phyloP scores from a whole-genome alignment of 140 eudicot species.

The Flaveria floridana region DNA sequence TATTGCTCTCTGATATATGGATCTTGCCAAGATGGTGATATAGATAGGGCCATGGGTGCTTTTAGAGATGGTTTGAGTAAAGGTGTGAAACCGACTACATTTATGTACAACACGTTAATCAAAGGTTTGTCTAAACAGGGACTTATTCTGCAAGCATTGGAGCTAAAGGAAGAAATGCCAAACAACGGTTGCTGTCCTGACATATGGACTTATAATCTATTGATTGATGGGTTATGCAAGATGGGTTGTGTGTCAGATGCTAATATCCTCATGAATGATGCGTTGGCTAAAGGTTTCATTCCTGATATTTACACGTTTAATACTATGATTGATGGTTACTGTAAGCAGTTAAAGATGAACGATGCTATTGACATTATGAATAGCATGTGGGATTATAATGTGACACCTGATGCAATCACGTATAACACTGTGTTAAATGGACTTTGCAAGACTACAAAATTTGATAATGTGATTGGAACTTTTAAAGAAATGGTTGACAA shows the following conservation, averaged over 20 bases:
- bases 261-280: constrained; percentile 51
- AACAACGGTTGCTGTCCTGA: constrained; percentile 59
- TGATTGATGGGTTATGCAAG: constrained; percentile 85
- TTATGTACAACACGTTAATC: constrained; percentile 72
- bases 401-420: constrained; percentile 75
- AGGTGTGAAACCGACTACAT: constrained; percentile 56
- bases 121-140: constrained; percentile 78
- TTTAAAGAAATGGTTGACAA: constrained; percentile 69
- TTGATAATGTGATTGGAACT: constrained; percentile 60
- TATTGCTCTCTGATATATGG: constrained; percentile 69
- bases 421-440: constrained; percentile 79
- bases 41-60: constrained; percentile 58
- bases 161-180: constrained; percentile 68
- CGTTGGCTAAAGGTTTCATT: constrained; percentile 61
- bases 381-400: constrained; percentile 65
- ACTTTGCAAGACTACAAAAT: constrained; percentile 67
- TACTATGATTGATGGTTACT: constrained; percentile 83
- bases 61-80: constrained; percentile 54
- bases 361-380: constrained; percentile 62
- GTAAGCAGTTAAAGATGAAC: constrained; percentile 73
- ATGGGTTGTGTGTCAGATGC: constrained; percentile 88
- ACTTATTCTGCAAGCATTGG: constrained; percentile 64
- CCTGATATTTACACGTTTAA: constrained; percentile 91
- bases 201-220: constrained; percentile 72
- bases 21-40: constrained; percentile 64